Conservation (phyloP, 2,329 filamentous ascomycete species). For the Madurella fahalii region DNA sequence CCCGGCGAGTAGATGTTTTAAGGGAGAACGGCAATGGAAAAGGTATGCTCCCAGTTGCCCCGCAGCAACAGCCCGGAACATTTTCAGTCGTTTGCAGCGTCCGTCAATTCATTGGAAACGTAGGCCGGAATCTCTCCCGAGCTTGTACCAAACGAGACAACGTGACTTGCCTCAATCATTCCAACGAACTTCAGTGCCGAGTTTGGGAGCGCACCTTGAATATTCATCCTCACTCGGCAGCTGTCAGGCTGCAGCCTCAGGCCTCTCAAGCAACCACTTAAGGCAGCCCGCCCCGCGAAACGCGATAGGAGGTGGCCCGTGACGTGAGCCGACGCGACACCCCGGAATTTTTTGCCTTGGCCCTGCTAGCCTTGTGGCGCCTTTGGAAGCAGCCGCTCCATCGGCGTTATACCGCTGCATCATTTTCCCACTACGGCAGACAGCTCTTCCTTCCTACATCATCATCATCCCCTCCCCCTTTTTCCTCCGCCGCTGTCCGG, state of each 20-base stretch:
- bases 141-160: no score
- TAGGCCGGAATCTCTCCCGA: no score
- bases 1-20: no score
- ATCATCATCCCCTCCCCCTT: not conserved
- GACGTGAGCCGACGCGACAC: constrained; percentile 25
- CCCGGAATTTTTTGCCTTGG: constrained; percentile 23
- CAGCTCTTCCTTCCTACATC: constrained; percentile 15
- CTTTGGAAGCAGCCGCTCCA: constrained; percentile 6
- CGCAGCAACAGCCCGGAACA: no score
- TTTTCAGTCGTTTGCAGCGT: no score
- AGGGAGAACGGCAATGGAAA: no score
- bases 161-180: no score
- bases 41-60: no score
- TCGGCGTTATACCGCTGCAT: constrained; percentile 16
- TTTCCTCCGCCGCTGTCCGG: constrained; percentile 10
- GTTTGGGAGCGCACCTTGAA: no score
- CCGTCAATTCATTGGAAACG: no score
- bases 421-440: constrained; percentile 10
- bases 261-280: constrained; percentile 18
- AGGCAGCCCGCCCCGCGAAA: constrained; percentile 21
- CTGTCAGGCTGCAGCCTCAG: constrained; percentile 12
- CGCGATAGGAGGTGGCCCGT: constrained; percentile 17
- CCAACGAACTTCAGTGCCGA: no score
- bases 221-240: no score
- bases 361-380: constrained; percentile 19